Evolutionary conservation across 495 filamentous ascomycete genomes (phyloP).

Genomic region (Aspergillus funiculosus): DNA sequence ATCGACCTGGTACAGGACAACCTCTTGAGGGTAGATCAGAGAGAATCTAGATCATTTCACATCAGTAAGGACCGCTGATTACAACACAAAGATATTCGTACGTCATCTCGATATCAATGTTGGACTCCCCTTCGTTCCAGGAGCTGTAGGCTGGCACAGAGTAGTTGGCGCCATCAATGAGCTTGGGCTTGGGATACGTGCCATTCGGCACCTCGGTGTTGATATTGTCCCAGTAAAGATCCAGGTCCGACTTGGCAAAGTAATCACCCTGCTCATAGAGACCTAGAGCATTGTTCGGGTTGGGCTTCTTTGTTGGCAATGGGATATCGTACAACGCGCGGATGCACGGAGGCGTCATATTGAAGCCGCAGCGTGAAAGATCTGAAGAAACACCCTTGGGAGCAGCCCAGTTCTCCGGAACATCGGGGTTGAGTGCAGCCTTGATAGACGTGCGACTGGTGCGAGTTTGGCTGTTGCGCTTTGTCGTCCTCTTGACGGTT

Average conservation of each 20-base stretch:
- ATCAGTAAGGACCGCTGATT: too few relatives aligned
- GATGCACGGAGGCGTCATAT: slow-evolving; percentile 32
- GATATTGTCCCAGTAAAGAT: slow-evolving; percentile 31
- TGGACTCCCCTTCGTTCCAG: slow-evolving; percentile 40
- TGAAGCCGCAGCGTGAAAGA: slow-evolving; percentile 19
- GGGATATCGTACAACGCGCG: slow-evolving; percentile 40
- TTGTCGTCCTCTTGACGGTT: slow-evolving; percentile 6
- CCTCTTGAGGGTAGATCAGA: slow-evolving; percentile 53
- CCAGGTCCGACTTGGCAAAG: slow-evolving; percentile 51
- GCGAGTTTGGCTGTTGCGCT: slow-evolving; percentile 3
- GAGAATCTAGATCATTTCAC: too few relatives aligned
- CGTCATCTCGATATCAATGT: slow-evolving; percentile 47
- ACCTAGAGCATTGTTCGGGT: slow-evolving; percentile 19
- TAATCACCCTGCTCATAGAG: slow-evolving; percentile 16
- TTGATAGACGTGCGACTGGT: slow-evolving; percentile 25
- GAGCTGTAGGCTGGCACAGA: slow-evolving; percentile 22
- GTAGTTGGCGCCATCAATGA: slow-evolving; percentile 40
- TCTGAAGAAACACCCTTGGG: slow-evolving; percentile 13
- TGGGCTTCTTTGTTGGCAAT: slow-evolving; percentile 46
- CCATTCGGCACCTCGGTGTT: slow-evolving; percentile 24
- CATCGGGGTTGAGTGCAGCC: slow-evolving; percentile 34
- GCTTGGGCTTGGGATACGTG: slow-evolving; percentile 36
- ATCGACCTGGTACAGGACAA: slow-evolving; percentile 54
- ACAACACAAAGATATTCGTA: slow-evolving; percentile 30
- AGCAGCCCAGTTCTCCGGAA: slow-evolving; percentile 21